These are phyloP conservation scores for Stagonosporopsis rhizophila DNA, from an alignment of 2,329 filamentous ascomycete species.

Conservation along the genomic window DNA sequence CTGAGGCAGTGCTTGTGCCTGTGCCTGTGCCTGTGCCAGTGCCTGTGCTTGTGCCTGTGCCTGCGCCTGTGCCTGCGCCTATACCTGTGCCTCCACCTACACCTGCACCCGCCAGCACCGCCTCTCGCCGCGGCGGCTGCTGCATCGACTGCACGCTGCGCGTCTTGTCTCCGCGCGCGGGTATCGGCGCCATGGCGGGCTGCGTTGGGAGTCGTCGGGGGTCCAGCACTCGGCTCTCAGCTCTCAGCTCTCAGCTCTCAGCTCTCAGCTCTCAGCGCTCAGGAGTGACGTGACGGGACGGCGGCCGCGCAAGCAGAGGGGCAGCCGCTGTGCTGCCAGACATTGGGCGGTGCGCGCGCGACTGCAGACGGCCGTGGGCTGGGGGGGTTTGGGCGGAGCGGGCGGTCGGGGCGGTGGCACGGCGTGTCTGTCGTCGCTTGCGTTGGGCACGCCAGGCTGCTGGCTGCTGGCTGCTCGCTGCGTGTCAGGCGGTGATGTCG, in stretches of 20 bases:
- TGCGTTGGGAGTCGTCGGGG: no score
- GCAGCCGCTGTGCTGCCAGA: conserved; percentile 31
- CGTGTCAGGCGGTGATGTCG: no score
- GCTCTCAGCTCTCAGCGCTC: no score
- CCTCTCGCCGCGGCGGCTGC: conserved; percentile 17
- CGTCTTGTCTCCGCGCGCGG: conserved; percentile 27
- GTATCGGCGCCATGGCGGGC: conserved; percentile 2
- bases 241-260: conserved; percentile 1
- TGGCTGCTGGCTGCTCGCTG: no score
- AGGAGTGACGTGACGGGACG: conserved; percentile 30
- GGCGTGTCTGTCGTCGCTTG: background rate
- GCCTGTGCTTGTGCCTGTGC: no score
- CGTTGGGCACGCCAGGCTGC: background rate
- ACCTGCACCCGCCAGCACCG: conserved; percentile 8
- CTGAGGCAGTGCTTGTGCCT: no score
- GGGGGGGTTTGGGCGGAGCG: no score
- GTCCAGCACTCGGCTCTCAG: conserved; percentile 16
- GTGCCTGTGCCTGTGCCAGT: background rate
- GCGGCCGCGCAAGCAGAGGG: conserved; percentile 33
- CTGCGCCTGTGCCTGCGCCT: background rate
- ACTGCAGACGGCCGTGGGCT: no score
- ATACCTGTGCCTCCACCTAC: background rate
- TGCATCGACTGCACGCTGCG: conserved; percentile 32
- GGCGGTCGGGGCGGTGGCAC: background rate
- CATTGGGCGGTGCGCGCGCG: conserved; percentile 21